phyloP scores from a whole-genome alignment of 1,284 basidiomycete genomes.

The Coniferiporia weirii region DNA sequence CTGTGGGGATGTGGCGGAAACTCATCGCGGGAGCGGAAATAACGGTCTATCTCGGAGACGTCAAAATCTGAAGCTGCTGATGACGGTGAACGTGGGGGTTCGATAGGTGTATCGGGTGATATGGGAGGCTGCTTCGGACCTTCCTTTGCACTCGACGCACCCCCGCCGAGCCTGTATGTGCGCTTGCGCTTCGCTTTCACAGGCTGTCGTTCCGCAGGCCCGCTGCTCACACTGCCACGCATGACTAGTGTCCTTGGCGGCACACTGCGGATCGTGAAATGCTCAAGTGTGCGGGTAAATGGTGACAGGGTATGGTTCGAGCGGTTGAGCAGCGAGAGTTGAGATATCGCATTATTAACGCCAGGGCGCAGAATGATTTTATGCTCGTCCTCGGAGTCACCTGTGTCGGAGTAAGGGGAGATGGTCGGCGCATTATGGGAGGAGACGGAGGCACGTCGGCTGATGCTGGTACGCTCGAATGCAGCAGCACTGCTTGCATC shows the following conservation, averaged over 20 bases:
- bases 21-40: slow-evolving; percentile 57
- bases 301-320: slow-evolving; percentile 90
- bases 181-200: slow-evolving; percentile 77
- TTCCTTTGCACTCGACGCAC: slow-evolving; percentile 24
- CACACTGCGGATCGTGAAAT: slow-evolving; percentile 85
- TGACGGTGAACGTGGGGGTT: slow-evolving; percentile 30
- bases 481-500: slow-evolving; percentile 26
- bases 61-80: slow-evolving; percentile 60
- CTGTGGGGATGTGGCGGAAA: slow-evolving; percentile 22
- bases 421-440: slow-evolving; percentile 27
- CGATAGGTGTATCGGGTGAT: slow-evolving; percentile 11
- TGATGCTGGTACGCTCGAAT: slow-evolving; percentile 22
- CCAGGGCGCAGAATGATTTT: slow-evolving; percentile 68
- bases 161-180: slow-evolving; percentile 61
- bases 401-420: slow-evolving; percentile 30
- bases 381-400: slow-evolving; percentile 31
- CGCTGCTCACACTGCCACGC: slow-evolving; percentile 6
- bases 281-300: slow-evolving; percentile 81
- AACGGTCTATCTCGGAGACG: slow-evolving; percentile 69
- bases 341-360: slow-evolving; percentile 71
- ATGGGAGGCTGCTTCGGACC: background rate
- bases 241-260: slow-evolving; percentile 46
- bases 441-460: slow-evolving; percentile 41
- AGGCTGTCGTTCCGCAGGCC: slow-evolving; percentile 38
- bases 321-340: slow-evolving; percentile 76